Base-by-base conservation (phyloP, 257 asterid genomes). In the Salvia miltiorrhiza region DNA sequence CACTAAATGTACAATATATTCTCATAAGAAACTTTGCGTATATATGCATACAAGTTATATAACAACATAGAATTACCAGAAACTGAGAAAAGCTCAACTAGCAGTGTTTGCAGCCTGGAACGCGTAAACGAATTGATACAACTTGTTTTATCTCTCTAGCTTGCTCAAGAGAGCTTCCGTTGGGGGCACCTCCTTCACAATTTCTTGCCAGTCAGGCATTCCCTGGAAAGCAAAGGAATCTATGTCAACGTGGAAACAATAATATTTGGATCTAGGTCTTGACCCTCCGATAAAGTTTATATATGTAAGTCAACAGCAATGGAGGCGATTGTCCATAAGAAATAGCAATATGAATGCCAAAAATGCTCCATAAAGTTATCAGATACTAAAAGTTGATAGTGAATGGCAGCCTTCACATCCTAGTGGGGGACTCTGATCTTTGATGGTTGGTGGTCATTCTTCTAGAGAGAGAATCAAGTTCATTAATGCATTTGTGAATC, bases 141-240 rank as follows among this genome's bases (percentile, higher is more conserved):
- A 65, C 62, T 76, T 70, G 33, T 14, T 71, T 76, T 75, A 93
- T 77, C 95, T 82, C 87, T 93, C 99, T 5, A 93, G 82, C 86
- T 87, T 90, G 96, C 97, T 93, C 74, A 90, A 77, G 67, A 93
- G 71, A 68, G 89, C 96, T 76, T 93, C 99, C 88, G 87, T 78
- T 70, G 88, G 85, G 24, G 99, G 99, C 74, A 93, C 70, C 65
- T 93, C 99, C 85, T 89, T 87, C 66, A 74, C 85, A 24, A 89
- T 86, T 71, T 90, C 96, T 76, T 82, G 78, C 99, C 99, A 93
- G 58, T 90, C 99, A 4, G 99, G 99, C 96, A 93, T 89, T 5
- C 96, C 97, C 99, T 93, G 91, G 45, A 78, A 58, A n/a, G 8
- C 17, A 32, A 53, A 76, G 13, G 28, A 40, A 57, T 40, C 47